Evolutionary conservation across 2,329 filamentous ascomycete genomes (phyloP), one percentile per base, ranked within the genome.

Genomic region (Botrytis pseudocinerea): DNA sequence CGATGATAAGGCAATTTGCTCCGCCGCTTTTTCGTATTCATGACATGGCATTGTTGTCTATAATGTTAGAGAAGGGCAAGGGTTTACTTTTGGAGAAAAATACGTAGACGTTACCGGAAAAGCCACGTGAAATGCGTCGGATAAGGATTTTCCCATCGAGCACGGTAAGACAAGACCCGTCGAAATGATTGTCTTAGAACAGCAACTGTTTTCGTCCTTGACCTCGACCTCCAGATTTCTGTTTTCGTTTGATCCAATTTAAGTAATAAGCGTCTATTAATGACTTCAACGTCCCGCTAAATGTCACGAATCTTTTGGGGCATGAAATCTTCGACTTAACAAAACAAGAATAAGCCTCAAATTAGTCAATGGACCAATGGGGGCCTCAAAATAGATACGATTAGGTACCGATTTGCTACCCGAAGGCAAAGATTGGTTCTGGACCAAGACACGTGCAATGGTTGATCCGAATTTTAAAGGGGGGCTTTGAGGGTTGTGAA

Each of bases 131-230:
- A 46, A 8, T 4, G n/a, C 25, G 2, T 48, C 70, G 70, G 70
- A 48, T 72, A 72, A 72, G 51, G 35, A 32, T 35, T 69, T 61
- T 60, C 38, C 70, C 70, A 65, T 35, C 28, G 35, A 66, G 44
- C 59, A 54, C 38, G 20, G 60, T 44, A n/a, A 42, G 44, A 65
- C 69, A 64, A 42, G 46, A 68, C 35, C 69, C 42, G 61, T 28
- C 32, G 28, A 70, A 46, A 61, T 46, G 32, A n/a, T 16, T 14
- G 20, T 42, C 68, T 32, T 46, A 62, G 40, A 62, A 70, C 54
- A 38, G 68, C 51, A 38, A 65, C 48, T 71, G 70, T 66, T 71
- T 66, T 59, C 70, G 60, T 71, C n/a, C 46, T 71, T 46, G 38
- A 38, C 48, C 48, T n/a, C 25, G 48, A n/a, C 48, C 32, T 46